Base-by-base conservation (phyloP, 2,329 filamentous ascomycete species). In the Arachnopeziza araneosa region DNA sequence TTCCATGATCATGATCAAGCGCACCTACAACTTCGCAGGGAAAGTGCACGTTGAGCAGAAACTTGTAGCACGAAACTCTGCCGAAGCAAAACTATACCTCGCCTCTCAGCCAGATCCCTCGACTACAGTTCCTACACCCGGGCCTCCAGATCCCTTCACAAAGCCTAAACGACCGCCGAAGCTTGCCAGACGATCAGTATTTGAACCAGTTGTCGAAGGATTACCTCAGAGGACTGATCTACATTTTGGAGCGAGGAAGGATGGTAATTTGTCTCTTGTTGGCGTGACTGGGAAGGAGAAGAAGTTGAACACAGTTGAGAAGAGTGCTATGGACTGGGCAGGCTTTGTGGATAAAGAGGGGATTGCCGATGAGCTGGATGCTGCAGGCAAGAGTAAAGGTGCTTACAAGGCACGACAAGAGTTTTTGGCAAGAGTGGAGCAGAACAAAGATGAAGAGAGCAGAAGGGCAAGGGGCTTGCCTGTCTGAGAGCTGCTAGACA, bases 1-100 rank as follows among this genome's bases (percentile, higher is more conserved):
- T 56, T 66, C 71, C 1, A 72, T 68, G 75, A 78, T 91, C 67
- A 82, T 80, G 62, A 87, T 91, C 63, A 88, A 86, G 67, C 84
- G 87, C 30, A 87, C 83, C 17, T 91, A 90, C 74, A 88, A 87
- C 67, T 91, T 91, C 67, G 89, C 88, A 44, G 89, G 88, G 30
- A 84, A 88, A 68, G 79, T 87, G 14, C 85, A 89, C 67, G 88
- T 82, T 0, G 88, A 91, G 68, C 86, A 90, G 70, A 90, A 89
- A 71, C 75, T 86, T 12, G 85, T 91, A 1, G 76, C 83, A 2
- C 79, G 82, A 52, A 79, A 84, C 68, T 88, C 85, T 0, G 85
- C 85, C 57, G 86, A 89, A 70, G 86, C 85, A 51, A 83, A 81
- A 63, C 77, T 88, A 12, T 87, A 85, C 65, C 78, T 88, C 17